Evolutionary conservation across 257 asterid species (phyloP), one percentile per base, ranked within the genome.

Genomic region (Solanum raphanifolium): DNA sequence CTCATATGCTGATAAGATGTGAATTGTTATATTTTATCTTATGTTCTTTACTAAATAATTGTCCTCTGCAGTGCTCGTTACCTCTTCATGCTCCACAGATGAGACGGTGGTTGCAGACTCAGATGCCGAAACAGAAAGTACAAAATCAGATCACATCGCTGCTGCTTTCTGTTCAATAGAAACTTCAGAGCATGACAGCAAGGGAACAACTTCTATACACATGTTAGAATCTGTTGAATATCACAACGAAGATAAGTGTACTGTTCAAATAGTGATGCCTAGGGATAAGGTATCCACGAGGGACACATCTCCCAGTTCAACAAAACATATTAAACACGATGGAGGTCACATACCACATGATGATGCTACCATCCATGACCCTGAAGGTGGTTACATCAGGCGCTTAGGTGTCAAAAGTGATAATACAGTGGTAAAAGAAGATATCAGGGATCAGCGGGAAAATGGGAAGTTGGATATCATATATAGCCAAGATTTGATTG

Each of bases 41-140:
- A 71, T 71, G 32, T 72, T 41, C 39, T 43, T 6, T 4, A 21
- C 88, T 41, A 73, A 48, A 48, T 73, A 31, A 3, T 74, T 84
- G 79, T 78, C 87, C 48, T 92, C 89, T 88, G 95, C 95, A 96
- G 99, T 92, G 90, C 88, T 92, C 87, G 94, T 97, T 87, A 88
- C 98, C 8, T 97, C 99, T 75, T 97, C 99, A 75, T 96, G 99
- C 92, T 96, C 99, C 88, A 95, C 99, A 23, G 99, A 95, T 43
- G 99, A 94, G 91, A 97, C 99, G 1, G 98, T 97, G 83, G 99
- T 97, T 75, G 98, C 99, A 72, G 99, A 96, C 88, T 97, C 99
- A 82, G 99, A 97, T 85, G 90, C 87, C 83, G 99, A 97, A 90
- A 32, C 91, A 92, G 99, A 95, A 94, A 93, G 93, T 86, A 94